Evolutionary conservation across 495 filamentous ascomycete species (phyloP).

Genomic region (Terfezia boudieri): DNA sequence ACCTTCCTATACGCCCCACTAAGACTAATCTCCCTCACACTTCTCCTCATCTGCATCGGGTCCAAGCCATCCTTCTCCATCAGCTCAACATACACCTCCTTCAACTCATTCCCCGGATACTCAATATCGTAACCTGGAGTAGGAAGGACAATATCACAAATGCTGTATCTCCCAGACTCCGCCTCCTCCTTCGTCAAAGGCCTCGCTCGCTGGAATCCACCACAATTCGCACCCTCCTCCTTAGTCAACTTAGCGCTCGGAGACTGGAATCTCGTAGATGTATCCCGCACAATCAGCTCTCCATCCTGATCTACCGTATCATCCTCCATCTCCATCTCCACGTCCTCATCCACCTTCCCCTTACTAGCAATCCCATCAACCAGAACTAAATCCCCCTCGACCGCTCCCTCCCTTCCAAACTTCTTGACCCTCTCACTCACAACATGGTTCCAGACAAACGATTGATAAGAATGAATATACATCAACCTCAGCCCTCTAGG

Average conservation of each 20-base stretch:
- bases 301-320: slow-evolving; percentile 41
- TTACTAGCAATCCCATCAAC: slow-evolving; percentile 28
- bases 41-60: slow-evolving; percentile 69
- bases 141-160: slow-evolving; percentile 89
- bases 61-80: slow-evolving; percentile 68
- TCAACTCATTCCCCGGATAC: slow-evolving; percentile 68
- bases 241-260: slow-evolving; percentile 18
- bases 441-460: slow-evolving; percentile 73
- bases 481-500: slow-evolving; percentile 61
- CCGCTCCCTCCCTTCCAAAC: slow-evolving; percentile 35
- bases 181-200: slow-evolving; percentile 53
- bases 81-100: slow-evolving; percentile 55
- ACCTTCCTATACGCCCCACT: slow-evolving; percentile 72
- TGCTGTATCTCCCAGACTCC: slow-evolving; percentile 50
- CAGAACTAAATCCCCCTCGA: slow-evolving; percentile 74
- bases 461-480: slow-evolving; percentile 95
- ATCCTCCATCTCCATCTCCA: slow-evolving; percentile 10
- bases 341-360: slow-evolving; percentile 15
- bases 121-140: slow-evolving; percentile 72
- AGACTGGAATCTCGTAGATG: neutral
- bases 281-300: slow-evolving; percentile 34
- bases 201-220: slow-evolving; percentile 51
- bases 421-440: slow-evolving; percentile 53
- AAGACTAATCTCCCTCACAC: slow-evolving; percentile 68
- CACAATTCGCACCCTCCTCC: slow-evolving; percentile 17